A percentile compares a stretch with the other conserved stretches of the same genome.
phyloP scores from a whole-genome alignment of 805 yeast genomes.

The Pichia heedii region DNA sequence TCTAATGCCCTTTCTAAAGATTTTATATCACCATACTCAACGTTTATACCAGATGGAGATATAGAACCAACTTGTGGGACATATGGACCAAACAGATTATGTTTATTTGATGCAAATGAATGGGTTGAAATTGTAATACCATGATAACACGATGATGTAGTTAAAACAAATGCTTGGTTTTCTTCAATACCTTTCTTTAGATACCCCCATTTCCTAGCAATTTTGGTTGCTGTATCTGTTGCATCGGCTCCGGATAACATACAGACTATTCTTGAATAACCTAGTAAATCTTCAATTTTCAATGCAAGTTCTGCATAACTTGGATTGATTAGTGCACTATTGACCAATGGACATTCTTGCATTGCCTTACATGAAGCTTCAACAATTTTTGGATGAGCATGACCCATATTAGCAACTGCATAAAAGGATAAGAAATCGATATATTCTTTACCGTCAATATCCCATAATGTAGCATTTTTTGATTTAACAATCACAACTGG shows the following conservation, averaged over 20 bases:
- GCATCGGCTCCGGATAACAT: constrained; percentile 24
- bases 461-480: constrained; percentile 19
- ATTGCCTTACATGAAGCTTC: constrained; percentile 20
- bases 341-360: constrained; percentile 15
- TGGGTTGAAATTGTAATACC: constrained; percentile 23
- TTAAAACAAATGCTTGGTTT: constrained; percentile 16
- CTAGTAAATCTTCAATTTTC: constrained; percentile 16
- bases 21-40: constrained; percentile 17
- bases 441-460: constrained; percentile 22
- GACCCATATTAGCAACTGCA: constrained; percentile 26
- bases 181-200: constrained; percentile 15
- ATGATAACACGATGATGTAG: constrained; percentile 21
- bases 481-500: constrained; percentile 19
- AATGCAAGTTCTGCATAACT: constrained; percentile 17
- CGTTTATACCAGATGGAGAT: constrained; percentile 19
- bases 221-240: constrained; percentile 22
- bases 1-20: constrained; percentile 15
- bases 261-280: constrained; percentile 17
- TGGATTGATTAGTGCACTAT: constrained; percentile 18
- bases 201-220: constrained; percentile 25
- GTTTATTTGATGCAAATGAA: constrained; percentile 14
- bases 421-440: constrained; percentile 23
- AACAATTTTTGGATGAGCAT: constrained; percentile 22
- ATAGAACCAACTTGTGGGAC: constrained; percentile 17
- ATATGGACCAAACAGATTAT: constrained; percentile 18